A percentile compares a stretch with the other conserved stretches of the same genome.
These are phyloP conservation scores for Ceratopteris richardii DNA, from an alignment of 75 land plant genomes.

Conservation along the genomic window DNA sequence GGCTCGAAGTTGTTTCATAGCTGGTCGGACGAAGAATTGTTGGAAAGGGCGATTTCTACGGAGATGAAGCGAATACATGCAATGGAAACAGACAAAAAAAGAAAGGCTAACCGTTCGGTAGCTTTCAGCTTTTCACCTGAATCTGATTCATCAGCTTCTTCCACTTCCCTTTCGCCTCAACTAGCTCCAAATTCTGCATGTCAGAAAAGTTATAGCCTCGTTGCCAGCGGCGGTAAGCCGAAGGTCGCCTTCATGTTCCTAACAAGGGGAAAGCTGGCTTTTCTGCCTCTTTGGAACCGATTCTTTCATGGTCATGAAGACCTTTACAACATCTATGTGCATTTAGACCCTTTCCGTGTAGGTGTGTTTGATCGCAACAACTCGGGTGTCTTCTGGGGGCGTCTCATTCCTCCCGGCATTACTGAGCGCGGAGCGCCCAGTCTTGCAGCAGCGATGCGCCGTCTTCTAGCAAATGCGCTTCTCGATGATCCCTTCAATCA, in stretches of 20 bases:
- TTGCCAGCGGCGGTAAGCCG: too few species aligned
- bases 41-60: neutral
- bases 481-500: slow-evolving; percentile 46
- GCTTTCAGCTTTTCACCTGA: too few species aligned
- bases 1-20: slow-evolving; percentile 3
- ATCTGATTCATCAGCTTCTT: too few species aligned
- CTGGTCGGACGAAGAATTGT: slow-evolving; percentile 10
- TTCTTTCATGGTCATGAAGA: slow-evolving; percentile 59
- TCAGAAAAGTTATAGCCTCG: too few species aligned
- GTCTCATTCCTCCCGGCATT: slow-evolving; percentile 37
- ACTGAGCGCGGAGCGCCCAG: slow-evolving; percentile 42
- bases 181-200: too few species aligned
- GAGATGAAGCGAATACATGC: neutral
- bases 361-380: slow-evolving; percentile 2
- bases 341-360: slow-evolving; percentile 27
- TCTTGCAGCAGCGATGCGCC: slow-evolving; percentile 40
- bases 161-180: too few species aligned
- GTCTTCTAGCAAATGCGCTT: slow-evolving; percentile 58
- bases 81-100: too few species aligned
- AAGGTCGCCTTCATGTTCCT: slow-evolving; percentile 75
- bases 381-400: slow-evolving; percentile 25
- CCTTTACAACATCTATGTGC: slow-evolving; percentile 57
- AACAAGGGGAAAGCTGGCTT: slow-evolving; percentile 34
- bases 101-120: too few species aligned
- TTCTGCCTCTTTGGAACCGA: slow-evolving; percentile 65